Conservation (phyloP, 352 stramenopile species). For the Phytophthora macrochlamydospora region DNA sequence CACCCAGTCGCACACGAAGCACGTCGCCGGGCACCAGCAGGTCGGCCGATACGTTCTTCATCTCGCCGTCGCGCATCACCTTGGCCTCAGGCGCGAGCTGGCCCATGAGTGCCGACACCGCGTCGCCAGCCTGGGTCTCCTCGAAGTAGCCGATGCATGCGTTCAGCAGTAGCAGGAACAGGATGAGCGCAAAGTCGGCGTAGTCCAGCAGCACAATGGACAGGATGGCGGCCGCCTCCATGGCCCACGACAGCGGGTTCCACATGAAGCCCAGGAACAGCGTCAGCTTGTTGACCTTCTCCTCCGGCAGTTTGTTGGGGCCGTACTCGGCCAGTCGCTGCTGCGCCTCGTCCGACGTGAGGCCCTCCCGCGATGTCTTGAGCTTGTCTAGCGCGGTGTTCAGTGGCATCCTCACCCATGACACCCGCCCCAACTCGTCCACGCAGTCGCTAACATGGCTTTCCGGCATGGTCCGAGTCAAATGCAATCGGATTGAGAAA, state of each 20-base stretch:
- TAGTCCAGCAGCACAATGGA: slow-evolving; percentile 84
- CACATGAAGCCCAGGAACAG: slow-evolving; percentile 84
- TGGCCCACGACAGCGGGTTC: slow-evolving; percentile 86
- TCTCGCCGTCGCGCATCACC: slow-evolving; percentile 82
- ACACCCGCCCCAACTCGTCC: slow-evolving; percentile 65
- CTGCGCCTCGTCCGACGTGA: slow-evolving; percentile 78
- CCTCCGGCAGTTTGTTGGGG: slow-evolving; percentile 82
- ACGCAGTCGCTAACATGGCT: slow-evolving; percentile 60
- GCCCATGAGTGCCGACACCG: slow-evolving; percentile 90
- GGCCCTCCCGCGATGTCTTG: slow-evolving; percentile 67
- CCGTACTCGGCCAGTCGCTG: slow-evolving; percentile 77
- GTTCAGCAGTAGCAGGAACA: slow-evolving; percentile 76
- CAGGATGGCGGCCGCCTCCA: slow-evolving; percentile 75
- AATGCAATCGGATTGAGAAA: not conserved
- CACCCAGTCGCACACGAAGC: slow-evolving; percentile 83
- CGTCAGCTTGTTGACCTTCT: slow-evolving; percentile 80
- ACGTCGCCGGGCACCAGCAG: slow-evolving; percentile 78
- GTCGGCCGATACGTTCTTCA: slow-evolving; percentile 68
- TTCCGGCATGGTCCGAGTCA: not conserved
- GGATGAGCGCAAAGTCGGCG: slow-evolving; percentile 71
- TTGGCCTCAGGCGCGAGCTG: slow-evolving; percentile 84
- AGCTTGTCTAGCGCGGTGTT: slow-evolving; percentile 86
- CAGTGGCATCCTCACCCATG: slow-evolving; percentile 37
- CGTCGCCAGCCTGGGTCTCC: slow-evolving; percentile 86
- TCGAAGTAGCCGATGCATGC: slow-evolving; percentile 82